Base-by-base conservation (phyloP, 352 stramenopile species). In the Plasmopara viticola region DNA sequence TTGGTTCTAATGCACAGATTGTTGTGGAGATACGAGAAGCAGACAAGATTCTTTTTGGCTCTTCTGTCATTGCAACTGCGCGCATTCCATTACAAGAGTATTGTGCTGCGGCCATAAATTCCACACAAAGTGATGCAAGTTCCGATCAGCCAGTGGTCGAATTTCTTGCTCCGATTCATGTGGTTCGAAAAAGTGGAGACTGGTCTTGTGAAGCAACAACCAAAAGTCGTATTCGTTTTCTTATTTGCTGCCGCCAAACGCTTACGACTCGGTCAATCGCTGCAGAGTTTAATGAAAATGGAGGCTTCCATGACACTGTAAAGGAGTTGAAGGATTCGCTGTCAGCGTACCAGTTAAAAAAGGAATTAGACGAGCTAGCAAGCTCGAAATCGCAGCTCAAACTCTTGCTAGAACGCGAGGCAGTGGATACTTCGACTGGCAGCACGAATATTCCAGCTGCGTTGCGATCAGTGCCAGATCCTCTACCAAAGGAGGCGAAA, bases 31-130 rank as follows among this genome's bases (percentile, higher is more conserved):
- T 91, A 25, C 72, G 80, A 45, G 80, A 91, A 64, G 62, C 72
- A 13, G 79, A 89, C 46, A 79, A 72, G 30, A 55, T 88, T 33
- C 51, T 88, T 9, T 90, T 91, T 41, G 77, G 78, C 0, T 91
- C 80, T 0, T 86, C 80, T 0, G 38, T 88, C 33, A 53, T 91
- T 9, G 75, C 74, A 15, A 71, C 61, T 4, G 70, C 64, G 10
- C 61, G 47, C 2, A 56, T 90, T 47, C 74, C 74, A 8, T 57
- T 90, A 33, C 55, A 66, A 13, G 63, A 74, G 30, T 82, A 87
- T 25, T 58, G 78, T 34, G 51, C 56, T 33, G 62, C 68, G 42
- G 60, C 66, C 13, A 66, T 80, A 34, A 72, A 68, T 31, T 44
- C 50, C 30, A 41, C 58, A 8, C 56, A 42, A 48, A 55, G 17